Base-by-base conservation (phyloP, 2,329 filamentous ascomycete genomes). In the Cladosporium sp. region DNA sequence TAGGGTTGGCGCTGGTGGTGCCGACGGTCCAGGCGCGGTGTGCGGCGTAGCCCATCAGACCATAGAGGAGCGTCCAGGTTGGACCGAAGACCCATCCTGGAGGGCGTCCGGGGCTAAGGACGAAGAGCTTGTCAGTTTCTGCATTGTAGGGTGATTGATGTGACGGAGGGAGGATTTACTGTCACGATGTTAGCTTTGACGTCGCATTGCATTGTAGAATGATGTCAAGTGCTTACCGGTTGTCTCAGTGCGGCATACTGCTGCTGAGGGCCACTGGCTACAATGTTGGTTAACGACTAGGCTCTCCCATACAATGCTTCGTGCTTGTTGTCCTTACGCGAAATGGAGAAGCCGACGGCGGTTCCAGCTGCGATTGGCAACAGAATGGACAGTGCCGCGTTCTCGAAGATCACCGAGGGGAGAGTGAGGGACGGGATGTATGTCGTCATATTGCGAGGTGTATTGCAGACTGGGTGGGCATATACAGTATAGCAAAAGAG, bases 1-100 rank as follows among this genome's bases (percentile, higher is more conserved):
- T 73, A 30, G 82, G 76, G 37, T 80, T 77, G 38, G 81, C 70
- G n/a, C 85, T 84, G 6, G 80, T 79, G 52, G 86, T 82, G 49
- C 87, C 87, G 11, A 77, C 78, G 19, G 75, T 82, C 70, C 89
- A 86, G 57, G 89, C 90, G 47, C 90, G 88, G 75, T 96, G 87
- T 37, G 91, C 87, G 20, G 90, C 88, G 74, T 94, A 97, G 60
- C 93, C 93, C 90, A 96, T 97, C 19, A 89, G 73, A 2, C 78
- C 77, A 68, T 86, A 86, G 15, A 87, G 75, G 3, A 75, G 63
- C 8, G 82, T 84, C 84, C 83, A 86, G 55, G 80, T 78, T 11
- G 83, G 82, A 2, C 80, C 82, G 64, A 85, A 86, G 36, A 84
- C 71, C 75, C 79, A 82, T 36, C 80, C 75, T 5, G 83, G 83